Percentiles rank a stretch among this genome's conserved stretches.
These are phyloP conservation scores for Euphorbia schlechtendalii DNA, from an alignment of 441 rosid genomes.

Conservation along the genomic window DNA sequence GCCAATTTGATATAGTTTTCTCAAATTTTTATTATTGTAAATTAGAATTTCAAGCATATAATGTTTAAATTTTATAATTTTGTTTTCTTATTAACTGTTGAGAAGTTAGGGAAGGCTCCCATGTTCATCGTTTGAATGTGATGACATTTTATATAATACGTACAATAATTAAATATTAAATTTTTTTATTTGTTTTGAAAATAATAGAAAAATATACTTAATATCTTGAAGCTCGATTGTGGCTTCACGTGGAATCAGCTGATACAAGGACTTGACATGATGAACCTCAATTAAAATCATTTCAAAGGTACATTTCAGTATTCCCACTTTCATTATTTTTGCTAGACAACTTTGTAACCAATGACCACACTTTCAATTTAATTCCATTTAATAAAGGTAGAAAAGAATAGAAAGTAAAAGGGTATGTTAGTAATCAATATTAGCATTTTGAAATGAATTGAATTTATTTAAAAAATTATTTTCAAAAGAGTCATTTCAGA, in stretches of 20 bases:
- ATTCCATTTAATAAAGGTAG: background rate
- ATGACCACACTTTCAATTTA: background rate
- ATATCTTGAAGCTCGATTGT: background rate
- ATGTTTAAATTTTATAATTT: too few relatives aligned
- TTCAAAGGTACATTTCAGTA: background rate
- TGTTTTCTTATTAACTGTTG: background rate
- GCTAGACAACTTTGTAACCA: background rate
- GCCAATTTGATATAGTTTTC: too few relatives aligned
- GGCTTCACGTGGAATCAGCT: conserved; percentile 2
- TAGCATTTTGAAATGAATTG: too few relatives aligned
- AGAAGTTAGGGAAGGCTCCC: background rate
- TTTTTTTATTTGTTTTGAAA: background rate
- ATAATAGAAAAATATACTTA: background rate
- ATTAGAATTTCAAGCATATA: too few relatives aligned
- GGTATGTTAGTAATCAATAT: too few relatives aligned
- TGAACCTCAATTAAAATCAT: background rate
- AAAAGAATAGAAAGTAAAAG: too few relatives aligned
- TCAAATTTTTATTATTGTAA: too few relatives aligned
- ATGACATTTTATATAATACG: background rate
- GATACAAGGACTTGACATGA: background rate
- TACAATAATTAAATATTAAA: background rate
- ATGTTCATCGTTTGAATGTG: conserved; percentile 6
- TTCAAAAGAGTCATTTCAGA: too few relatives aligned
- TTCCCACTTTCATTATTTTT: background rate
- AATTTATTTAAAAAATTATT: too few relatives aligned